phyloP scores from a whole-genome alignment of 2,329 filamentous ascomycete genomes.

The Phoma sp. region DNA sequence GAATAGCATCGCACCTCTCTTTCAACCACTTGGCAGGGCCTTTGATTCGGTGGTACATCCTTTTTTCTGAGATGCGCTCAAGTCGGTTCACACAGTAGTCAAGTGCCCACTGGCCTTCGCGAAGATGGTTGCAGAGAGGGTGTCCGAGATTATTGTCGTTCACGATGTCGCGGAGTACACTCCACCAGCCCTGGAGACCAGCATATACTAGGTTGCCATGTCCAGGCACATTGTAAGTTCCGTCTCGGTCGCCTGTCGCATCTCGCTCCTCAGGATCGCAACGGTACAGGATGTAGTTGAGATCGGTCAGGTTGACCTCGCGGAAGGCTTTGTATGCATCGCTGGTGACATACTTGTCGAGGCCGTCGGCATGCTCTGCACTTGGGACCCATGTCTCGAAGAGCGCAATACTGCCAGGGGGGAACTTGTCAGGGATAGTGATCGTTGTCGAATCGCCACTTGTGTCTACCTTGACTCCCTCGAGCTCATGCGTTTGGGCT shows the following conservation, averaged over 20 bases:
- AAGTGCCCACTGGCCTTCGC: slow-evolving; percentile 88
- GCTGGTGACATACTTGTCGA: slow-evolving; percentile 86
- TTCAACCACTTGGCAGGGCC: slow-evolving; percentile 78
- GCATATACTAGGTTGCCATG: slow-evolving; percentile 89
- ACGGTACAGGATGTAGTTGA: slow-evolving; percentile 91
- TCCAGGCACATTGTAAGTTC: slow-evolving; percentile 86
- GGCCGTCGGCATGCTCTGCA: slow-evolving; percentile 79
- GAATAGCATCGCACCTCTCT: slow-evolving; percentile 83
- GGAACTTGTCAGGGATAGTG: slow-evolving; percentile 80
- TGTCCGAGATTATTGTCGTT: slow-evolving; percentile 90
- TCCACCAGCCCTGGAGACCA: slow-evolving; percentile 99
- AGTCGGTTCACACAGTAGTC: slow-evolving; percentile 85
- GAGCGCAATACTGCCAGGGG: slow-evolving; percentile 90
- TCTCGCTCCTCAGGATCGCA: slow-evolving; percentile 89
- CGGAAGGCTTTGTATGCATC: slow-evolving; percentile 80
- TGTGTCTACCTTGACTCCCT: slow-evolving; percentile 75
- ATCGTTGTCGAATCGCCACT: slow-evolving; percentile 78
- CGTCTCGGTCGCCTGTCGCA: slow-evolving; percentile 77
- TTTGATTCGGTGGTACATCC: slow-evolving; percentile 66
- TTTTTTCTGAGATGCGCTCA: slow-evolving; percentile 70
- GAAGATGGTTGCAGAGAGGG: slow-evolving; percentile 89
- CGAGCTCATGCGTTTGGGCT: slow-evolving; percentile 75
- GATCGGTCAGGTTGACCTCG: slow-evolving; percentile 75
- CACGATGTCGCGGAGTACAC: slow-evolving; percentile 82
- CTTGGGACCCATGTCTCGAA: slow-evolving; percentile 96